Evolutionary conservation across 768 basidiomycete species (phyloP).

Genomic region (Rubroboletus satanas): DNA sequence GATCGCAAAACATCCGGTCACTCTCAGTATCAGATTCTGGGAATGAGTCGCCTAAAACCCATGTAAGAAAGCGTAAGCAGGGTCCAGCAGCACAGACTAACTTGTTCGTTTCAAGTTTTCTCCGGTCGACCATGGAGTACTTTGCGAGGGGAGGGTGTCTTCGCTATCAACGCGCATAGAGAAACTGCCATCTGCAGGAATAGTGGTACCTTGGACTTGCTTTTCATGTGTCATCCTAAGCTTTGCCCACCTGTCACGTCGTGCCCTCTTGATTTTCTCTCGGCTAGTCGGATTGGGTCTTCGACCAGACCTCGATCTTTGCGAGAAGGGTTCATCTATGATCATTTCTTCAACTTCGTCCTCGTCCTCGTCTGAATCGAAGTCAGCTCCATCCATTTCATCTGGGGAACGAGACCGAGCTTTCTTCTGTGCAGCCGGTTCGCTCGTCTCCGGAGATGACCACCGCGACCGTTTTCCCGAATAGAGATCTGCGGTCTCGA

Average conservation of each 20-base stretch:
- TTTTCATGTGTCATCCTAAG: conserved; percentile 22
- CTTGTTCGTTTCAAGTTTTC: conserved; percentile 47
- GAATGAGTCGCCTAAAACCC: conserved; percentile 2
- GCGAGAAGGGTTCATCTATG: conserved; percentile 33
- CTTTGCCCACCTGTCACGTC: conserved; percentile 27
- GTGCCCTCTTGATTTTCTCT: conserved; percentile 30
- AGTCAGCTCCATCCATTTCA: conserved; percentile 21
- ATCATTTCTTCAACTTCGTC: conserved; percentile 52
- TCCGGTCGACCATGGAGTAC: conserved; percentile 25
- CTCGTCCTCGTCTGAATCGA: conserved; percentile 40
- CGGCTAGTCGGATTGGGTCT: conserved; percentile 26
- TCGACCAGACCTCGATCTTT: conserved; percentile 11
- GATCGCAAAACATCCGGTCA: conserved; percentile 27
- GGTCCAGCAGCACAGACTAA: conserved; percentile 17
- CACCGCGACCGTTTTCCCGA: conserved; percentile 28
- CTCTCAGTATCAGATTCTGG: conserved; percentile 33
- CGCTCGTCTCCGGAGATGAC: conserved; percentile 23
- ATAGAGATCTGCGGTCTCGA: conserved; percentile 4
- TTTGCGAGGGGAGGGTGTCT: conserved; percentile 14
- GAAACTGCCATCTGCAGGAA: conserved; percentile 23
- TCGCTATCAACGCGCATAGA: conserved; percentile 31
- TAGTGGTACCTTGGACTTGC: conserved; percentile 32
- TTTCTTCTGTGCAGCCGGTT: conserved; percentile 22
- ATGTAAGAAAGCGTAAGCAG: conserved; percentile 1
- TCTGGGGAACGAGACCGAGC: conserved; percentile 22